Conservation (phyloP, 768 basidiomycete genomes). For the Lepiota brunneoincarnata region DNA sequence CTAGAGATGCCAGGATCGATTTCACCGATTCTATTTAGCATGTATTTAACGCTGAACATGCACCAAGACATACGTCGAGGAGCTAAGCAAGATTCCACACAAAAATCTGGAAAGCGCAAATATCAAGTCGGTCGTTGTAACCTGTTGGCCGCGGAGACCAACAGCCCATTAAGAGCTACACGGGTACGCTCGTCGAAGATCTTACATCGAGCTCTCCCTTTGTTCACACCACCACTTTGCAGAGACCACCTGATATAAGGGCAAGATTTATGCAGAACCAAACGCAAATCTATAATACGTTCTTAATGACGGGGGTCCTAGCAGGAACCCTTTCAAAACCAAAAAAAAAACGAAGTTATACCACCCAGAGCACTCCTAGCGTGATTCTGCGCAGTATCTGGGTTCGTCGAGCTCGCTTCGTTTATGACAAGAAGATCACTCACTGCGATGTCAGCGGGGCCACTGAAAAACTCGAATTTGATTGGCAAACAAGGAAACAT, state of each 20-base stretch:
- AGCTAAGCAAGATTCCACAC: constrained; percentile 40
- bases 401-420: constrained; percentile 26
- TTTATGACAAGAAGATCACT: background rate
- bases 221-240: background rate
- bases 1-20: constrained; percentile 40
- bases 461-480: constrained; percentile 38
- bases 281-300: constrained; percentile 52
- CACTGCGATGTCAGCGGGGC: constrained; percentile 26
- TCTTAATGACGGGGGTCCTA: constrained; percentile 61
- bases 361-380: constrained; percentile 26
- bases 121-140: constrained; percentile 38
- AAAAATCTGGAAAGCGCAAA: constrained; percentile 38
- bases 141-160: constrained; percentile 63
- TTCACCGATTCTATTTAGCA: background rate
- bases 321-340: constrained; percentile 41
- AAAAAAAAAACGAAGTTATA: constrained; percentile 44
- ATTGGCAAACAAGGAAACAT: constrained; percentile 61
- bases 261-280: constrained; percentile 65
- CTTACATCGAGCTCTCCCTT: background rate
- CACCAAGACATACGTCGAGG: constrained; percentile 45
- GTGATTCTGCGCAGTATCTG: constrained; percentile 39
- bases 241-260: constrained; percentile 46
- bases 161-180: constrained; percentile 46
- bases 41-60: background rate
- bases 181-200: constrained; percentile 29